phyloP scores from a whole-genome alignment of 1,284 basidiomycete species.

The Boletus sp. region DNA sequence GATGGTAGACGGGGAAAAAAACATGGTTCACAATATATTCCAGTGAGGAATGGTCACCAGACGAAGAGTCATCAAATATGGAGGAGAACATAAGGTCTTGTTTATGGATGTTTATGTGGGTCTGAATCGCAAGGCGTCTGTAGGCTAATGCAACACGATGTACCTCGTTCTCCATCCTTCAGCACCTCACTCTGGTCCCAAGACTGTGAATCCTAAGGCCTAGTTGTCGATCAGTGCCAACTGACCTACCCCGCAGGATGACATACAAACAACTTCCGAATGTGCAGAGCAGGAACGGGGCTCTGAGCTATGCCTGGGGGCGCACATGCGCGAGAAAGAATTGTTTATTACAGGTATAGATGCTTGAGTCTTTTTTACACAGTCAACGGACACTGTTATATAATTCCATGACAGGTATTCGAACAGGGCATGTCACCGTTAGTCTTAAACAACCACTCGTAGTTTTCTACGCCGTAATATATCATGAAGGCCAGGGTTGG shows the following conservation, averaged over 20 bases:
- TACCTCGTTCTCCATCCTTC: too few species aligned
- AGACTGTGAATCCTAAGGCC: neutral
- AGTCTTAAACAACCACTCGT: neutral
- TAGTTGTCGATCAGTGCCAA: neutral
- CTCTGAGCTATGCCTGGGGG: too few species aligned
- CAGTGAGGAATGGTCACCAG: too few species aligned
- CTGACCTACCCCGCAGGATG: neutral
- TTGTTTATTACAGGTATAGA: neutral
- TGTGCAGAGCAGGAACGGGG: neutral
- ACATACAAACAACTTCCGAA: neutral
- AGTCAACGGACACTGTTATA: neutral
- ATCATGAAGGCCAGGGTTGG: neutral
- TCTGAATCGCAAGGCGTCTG: too few species aligned
- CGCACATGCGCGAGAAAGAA: neutral
- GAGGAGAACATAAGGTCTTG: too few species aligned
- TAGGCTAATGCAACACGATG: too few species aligned
- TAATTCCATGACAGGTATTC: neutral
- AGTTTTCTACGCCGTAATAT: neutral
- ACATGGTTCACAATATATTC: constrained; percentile 1
- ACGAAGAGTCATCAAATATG: too few species aligned
- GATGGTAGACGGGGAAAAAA: neutral
- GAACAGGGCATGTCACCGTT: neutral
- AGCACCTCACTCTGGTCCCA: too few species aligned
- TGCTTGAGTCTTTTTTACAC: too few species aligned
- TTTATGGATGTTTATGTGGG: too few species aligned